phyloP scores from a whole-genome alignment of 257 asterid species.

The Misopates orontium region DNA sequence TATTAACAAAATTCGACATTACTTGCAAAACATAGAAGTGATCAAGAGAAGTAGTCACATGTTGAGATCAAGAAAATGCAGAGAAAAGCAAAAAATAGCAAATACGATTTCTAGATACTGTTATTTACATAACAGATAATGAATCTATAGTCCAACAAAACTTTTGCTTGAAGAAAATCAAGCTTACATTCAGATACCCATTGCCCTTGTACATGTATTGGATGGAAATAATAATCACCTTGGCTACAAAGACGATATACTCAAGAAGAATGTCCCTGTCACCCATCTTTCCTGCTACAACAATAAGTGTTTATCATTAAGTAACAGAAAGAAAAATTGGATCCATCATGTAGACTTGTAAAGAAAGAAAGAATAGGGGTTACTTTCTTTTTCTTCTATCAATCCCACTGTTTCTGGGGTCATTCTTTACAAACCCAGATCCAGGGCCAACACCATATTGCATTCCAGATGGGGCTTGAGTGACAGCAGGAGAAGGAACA shows the following conservation, averaged over 20 bases:
- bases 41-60: not conserved
- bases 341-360: conserved; percentile 11
- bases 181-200: not conserved
- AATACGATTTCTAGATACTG: not conserved
- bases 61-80: not conserved
- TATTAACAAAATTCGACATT: not conserved
- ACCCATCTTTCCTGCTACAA: conserved; percentile 63
- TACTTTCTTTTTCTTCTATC: conserved; percentile 90
- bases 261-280: conserved; percentile 39
- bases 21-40: not conserved
- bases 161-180: not conserved
- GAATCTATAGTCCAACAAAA: not conserved
- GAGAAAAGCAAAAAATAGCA: not conserved
- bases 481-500: conserved; percentile 37
- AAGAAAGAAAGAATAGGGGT: not conserved
- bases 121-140: not conserved
- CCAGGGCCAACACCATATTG: conserved; percentile 68
- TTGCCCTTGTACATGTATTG: conserved; percentile 6
- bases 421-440: conserved; percentile 57
- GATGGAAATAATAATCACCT: conserved; percentile 29
- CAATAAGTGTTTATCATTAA: conserved; percentile 21
- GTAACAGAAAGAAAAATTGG: conserved; percentile 4
- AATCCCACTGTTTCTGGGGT: conserved; percentile 54
- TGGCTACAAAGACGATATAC: conserved; percentile 7
- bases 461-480: conserved; percentile 62